Conservation (phyloP, 2,329 filamentous ascomycete species). For the Arthrinium phaeospermum region DNA sequence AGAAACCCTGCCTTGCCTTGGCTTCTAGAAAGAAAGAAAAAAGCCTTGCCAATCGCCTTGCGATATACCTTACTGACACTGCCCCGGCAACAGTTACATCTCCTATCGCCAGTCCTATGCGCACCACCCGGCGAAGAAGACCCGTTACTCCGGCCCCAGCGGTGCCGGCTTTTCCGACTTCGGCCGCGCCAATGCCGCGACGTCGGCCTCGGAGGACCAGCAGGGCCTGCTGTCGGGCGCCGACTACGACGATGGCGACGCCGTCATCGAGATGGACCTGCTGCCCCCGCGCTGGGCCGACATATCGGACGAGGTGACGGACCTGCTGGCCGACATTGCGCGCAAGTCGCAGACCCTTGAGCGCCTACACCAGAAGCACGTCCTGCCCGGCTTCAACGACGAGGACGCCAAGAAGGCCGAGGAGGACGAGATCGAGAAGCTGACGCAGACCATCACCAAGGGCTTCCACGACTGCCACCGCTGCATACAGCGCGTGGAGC, state of each 20-base stretch:
- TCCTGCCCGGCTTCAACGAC: constrained; percentile 95
- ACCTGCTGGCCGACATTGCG: constrained; percentile 79
- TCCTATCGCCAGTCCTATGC: constrained; percentile 99
- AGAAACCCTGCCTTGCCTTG: constrained; percentile 18
- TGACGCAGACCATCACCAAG: constrained; percentile 89
- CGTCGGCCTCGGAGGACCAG: constrained; percentile 52
- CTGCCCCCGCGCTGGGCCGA: constrained; percentile 96
- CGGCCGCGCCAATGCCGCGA: constrained; percentile 53
- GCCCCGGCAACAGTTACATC: constrained; percentile 72
- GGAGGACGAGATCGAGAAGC: constrained; percentile 85
- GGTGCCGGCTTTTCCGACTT: constrained; percentile 65
- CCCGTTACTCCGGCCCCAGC: constrained; percentile 64
- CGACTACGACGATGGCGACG: constrained; percentile 88
- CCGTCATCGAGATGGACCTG: constrained; percentile 97
- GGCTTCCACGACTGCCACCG: constrained; percentile 90
- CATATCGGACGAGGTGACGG: constrained; percentile 89
- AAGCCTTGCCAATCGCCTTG: constrained; percentile 8
- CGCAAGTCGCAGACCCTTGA: constrained; percentile 85
- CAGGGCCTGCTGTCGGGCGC: constrained; percentile 84
- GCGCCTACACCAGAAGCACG: constrained; percentile 94
- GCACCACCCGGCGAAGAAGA: constrained; percentile 89
- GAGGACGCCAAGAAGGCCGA: constrained; percentile 87
- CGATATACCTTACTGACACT: not conserved
- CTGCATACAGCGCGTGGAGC: constrained; percentile 85
- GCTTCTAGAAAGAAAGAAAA: not conserved